Percentiles rank a stretch among this genome's conserved stretches.
These are phyloP conservation scores for Talaromyces marneffei DNA, from an alignment of 2,329 filamentous ascomycete genomes.

Conservation along the genomic window DNA sequence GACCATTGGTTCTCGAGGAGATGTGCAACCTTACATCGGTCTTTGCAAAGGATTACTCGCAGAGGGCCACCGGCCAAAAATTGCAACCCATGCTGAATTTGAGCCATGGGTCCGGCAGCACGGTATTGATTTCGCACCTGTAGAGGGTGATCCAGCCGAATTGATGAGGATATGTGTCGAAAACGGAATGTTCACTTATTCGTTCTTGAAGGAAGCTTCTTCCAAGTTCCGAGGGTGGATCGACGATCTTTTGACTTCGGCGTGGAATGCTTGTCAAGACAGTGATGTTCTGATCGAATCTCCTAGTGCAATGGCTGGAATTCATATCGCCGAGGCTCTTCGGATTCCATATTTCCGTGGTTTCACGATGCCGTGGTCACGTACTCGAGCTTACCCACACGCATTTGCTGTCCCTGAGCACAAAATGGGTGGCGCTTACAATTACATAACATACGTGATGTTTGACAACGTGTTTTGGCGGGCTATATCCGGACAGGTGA, in stretches of 20 bases:
- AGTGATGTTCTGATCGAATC: conserved; percentile 91
- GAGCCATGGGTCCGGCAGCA: conserved; percentile 83
- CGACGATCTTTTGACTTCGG: conserved; percentile 74
- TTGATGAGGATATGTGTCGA: conserved; percentile 95
- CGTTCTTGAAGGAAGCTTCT: conserved; percentile 83
- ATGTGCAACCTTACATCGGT: conserved; percentile 96
- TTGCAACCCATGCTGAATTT: conserved; percentile 90
- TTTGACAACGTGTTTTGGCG: conserved; percentile 98
- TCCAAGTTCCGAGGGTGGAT: conserved; percentile 91
- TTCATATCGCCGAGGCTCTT: conserved; percentile 92
- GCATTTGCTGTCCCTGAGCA: conserved; percentile 89
- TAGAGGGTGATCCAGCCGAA: conserved; percentile 87
- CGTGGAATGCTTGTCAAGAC: conserved; percentile 77
- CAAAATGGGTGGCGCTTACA: conserved; percentile 93
- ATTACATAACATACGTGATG: conserved; percentile 90
- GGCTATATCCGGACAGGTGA: conserved; percentile 82
- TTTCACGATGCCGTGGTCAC: conserved; percentile 98
- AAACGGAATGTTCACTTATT: conserved; percentile 92
- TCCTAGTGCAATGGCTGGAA: conserved; percentile 93
- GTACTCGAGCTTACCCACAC: conserved; percentile 90
- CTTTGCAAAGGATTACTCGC: conserved; percentile 83
- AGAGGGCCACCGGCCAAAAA: conserved; percentile 79
- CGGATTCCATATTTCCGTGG: conserved; percentile 92
- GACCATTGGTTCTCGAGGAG: conserved; percentile 90
- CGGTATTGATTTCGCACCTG: conserved; percentile 83